phyloP scores from a whole-genome alignment of 1,139 yeast genomes.

The Nakaseomyces uthaithaninus region DNA sequence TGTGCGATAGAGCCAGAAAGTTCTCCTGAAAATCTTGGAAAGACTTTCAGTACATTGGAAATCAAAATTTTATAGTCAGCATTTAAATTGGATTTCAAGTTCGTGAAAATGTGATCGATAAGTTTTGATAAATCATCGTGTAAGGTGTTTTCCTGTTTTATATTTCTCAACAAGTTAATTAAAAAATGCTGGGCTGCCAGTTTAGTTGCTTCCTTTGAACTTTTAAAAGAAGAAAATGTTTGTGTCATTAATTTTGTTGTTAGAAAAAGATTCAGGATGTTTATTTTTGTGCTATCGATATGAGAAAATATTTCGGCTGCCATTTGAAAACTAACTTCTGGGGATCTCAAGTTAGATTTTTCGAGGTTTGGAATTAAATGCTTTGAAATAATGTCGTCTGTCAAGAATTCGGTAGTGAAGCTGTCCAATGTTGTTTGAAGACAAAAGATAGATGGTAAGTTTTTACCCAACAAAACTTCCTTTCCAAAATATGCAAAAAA shows the following conservation, averaged over 20 bases:
- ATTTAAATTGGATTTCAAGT: constrained; percentile 53
- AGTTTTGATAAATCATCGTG: constrained; percentile 31
- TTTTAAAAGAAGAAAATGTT: constrained; percentile 57
- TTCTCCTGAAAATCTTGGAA: constrained; percentile 26
- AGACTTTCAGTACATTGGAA: constrained; percentile 36
- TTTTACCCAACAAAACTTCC: constrained; percentile 42
- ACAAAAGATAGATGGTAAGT: constrained; percentile 33
- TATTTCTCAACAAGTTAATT: constrained; percentile 16
- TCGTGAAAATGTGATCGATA: constrained; percentile 47
- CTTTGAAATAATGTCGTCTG: constrained; percentile 37
- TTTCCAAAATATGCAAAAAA: constrained; percentile 32
- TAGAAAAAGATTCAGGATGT: constrained; percentile 36
- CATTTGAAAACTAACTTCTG: constrained; percentile 57
- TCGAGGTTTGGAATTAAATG: constrained; percentile 56
- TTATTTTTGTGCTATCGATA: constrained; percentile 33
- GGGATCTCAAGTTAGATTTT: constrained; percentile 71
- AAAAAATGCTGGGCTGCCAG: constrained; percentile 44
- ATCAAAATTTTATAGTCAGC: constrained; percentile 57
- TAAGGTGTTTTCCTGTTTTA: constrained; percentile 14
- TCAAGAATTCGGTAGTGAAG: constrained; percentile 40
- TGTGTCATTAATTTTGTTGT: constrained; percentile 49
- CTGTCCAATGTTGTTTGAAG: constrained; percentile 22
- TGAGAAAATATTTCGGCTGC: constrained; percentile 41
- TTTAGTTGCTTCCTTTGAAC: constrained; percentile 61
- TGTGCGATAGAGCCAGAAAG: constrained; percentile 37